Conservation (phyloP, 2,329 filamentous ascomycete genomes). For the Metarhizium brunneum region DNA sequence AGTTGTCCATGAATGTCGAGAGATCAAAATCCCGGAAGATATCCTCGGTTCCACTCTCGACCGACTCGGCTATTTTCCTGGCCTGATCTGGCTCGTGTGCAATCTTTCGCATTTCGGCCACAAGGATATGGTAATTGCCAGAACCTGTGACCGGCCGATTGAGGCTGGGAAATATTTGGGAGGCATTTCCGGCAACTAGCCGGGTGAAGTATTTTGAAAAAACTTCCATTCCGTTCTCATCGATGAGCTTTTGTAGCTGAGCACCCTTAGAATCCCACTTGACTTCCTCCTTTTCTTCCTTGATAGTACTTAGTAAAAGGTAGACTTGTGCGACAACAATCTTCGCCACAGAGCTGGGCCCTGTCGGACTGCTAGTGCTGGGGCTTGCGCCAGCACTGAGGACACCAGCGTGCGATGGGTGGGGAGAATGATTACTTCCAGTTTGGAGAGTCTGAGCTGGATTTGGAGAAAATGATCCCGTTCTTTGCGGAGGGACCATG, state of each 20-base stretch:
- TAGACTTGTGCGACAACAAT: slow-evolving; percentile 95
- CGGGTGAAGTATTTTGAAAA: slow-evolving; percentile 93
- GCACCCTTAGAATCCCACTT: slow-evolving; percentile 92
- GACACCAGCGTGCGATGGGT: slow-evolving; percentile 46
- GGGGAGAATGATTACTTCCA: slow-evolving; percentile 44
- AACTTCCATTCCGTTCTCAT: slow-evolving; percentile 99
- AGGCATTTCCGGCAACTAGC: slow-evolving; percentile 82
- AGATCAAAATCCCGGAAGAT: slow-evolving; percentile 94
- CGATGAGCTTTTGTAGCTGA: slow-evolving; percentile 90
- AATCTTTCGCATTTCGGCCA: slow-evolving; percentile 79
- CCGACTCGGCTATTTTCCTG: slow-evolving; percentile 83
- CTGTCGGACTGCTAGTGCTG: slow-evolving; percentile 53
- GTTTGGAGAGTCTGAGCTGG: slow-evolving; percentile 49
- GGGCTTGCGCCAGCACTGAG: slow-evolving; percentile 52
- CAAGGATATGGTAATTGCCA: slow-evolving; percentile 75
- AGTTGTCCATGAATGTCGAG: slow-evolving; percentile 92
- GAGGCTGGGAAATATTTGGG: slow-evolving; percentile 77
- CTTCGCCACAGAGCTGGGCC: slow-evolving; percentile 66
- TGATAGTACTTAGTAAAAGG: slow-evolving; percentile 86
- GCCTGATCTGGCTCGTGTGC: slow-evolving; percentile 73
- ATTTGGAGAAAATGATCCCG: slow-evolving; percentile 56
- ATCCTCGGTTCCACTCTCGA: slow-evolving; percentile 85
- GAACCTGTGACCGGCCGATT: slow-evolving; percentile 65
- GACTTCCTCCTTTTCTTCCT: slow-evolving; percentile 73
- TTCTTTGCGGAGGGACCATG: slow-evolving; percentile 52